A percentile compares a stretch with the other conserved stretches of the same genome.
These are phyloP conservation scores for Lodderomyces pseudojiufengensis DNA, from an alignment of 1,139 yeast genomes.

Conservation along the genomic window DNA sequence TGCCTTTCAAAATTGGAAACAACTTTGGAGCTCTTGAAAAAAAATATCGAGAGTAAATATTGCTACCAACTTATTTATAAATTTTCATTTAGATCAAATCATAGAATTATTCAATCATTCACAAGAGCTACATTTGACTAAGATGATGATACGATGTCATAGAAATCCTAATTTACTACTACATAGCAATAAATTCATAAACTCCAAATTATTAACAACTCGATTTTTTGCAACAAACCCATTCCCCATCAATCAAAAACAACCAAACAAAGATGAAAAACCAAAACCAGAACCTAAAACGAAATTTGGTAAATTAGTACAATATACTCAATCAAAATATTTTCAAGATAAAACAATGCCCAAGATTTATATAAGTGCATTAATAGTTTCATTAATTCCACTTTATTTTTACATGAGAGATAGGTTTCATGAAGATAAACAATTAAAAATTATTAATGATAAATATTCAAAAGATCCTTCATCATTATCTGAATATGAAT, in stretches of 20 bases:
- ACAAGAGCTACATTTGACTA: no score
- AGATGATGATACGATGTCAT: no score
- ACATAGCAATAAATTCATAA: background rate
- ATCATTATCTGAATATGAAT: slow-evolving; percentile 57
- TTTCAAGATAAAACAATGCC: slow-evolving; percentile 38
- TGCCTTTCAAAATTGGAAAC: slow-evolving; percentile 2
- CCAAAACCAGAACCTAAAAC: slow-evolving; percentile 26
- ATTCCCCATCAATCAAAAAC: slow-evolving; percentile 28
- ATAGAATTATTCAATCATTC: no score
- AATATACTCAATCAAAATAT: slow-evolving; percentile 33
- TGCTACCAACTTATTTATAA: background rate
- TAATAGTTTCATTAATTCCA: slow-evolving; percentile 51
- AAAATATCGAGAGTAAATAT: no score
- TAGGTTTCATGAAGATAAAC: slow-evolving; percentile 61
- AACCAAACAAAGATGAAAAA: slow-evolving; percentile 22
- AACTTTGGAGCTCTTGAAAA: background rate
- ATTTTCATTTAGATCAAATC: no score
- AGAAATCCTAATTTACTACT: background rate
- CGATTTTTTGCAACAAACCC: slow-evolving; percentile 23
- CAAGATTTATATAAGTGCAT: slow-evolving; percentile 53
- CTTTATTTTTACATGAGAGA: slow-evolving; percentile 69
- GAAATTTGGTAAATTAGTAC: slow-evolving; percentile 39
- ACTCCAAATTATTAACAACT: background rate
- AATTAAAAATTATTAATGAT: slow-evolving; percentile 44
- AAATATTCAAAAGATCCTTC: slow-evolving; percentile 39